Evolutionary conservation across 176 grass and related monocot species (phyloP).

Genomic region (Poa pratensis): DNA sequence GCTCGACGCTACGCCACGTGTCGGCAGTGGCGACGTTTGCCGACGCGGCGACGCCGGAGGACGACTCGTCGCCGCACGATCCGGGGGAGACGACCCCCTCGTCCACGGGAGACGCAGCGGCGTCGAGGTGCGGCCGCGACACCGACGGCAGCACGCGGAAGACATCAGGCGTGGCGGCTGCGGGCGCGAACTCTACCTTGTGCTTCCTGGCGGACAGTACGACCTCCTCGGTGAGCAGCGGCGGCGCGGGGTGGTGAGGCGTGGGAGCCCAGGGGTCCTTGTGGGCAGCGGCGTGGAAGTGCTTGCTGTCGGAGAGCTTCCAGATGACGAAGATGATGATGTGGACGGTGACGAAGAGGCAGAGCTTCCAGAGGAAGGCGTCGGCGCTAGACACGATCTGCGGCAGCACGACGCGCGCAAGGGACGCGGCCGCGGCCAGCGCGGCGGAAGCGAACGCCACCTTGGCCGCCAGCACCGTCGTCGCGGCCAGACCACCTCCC

Average conservation of each 20-base stretch:
- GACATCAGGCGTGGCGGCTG: background rate
- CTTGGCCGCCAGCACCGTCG: slow-evolving; percentile 55
- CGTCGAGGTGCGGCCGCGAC: background rate
- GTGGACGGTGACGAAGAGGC: slow-evolving; percentile 87
- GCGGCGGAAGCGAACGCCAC: slow-evolving; percentile 46
- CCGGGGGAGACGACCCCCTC: background rate
- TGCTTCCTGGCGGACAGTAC: background rate
- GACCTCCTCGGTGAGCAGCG: background rate
- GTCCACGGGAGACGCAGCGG: background rate
- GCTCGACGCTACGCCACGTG: background rate
- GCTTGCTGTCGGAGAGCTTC: slow-evolving; percentile 89
- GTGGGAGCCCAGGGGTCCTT: slow-evolving; percentile 24
- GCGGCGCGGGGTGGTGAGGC: background rate
- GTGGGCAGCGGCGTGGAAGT: slow-evolving; percentile 33
- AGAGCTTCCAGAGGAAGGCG: slow-evolving; percentile 52
- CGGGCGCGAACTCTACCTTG: background rate
- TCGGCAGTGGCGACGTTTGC: slow-evolving; percentile 10
- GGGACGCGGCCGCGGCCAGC: slow-evolving; percentile 27
- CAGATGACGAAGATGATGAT: slow-evolving; percentile 97
- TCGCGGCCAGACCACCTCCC: background rate
- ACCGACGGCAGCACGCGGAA: background rate
- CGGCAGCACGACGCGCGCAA: slow-evolving; percentile 47
- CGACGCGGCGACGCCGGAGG: no score
- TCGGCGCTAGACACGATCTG: slow-evolving; percentile 43
- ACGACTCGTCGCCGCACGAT: slow-evolving; percentile 58